A percentile compares a stretch with the other conserved stretches of the same genome.
These are phyloP conservation scores for Arachnomyces sp. DNA, from an alignment of 2,329 filamentous ascomycete species.

Conservation along the genomic window DNA sequence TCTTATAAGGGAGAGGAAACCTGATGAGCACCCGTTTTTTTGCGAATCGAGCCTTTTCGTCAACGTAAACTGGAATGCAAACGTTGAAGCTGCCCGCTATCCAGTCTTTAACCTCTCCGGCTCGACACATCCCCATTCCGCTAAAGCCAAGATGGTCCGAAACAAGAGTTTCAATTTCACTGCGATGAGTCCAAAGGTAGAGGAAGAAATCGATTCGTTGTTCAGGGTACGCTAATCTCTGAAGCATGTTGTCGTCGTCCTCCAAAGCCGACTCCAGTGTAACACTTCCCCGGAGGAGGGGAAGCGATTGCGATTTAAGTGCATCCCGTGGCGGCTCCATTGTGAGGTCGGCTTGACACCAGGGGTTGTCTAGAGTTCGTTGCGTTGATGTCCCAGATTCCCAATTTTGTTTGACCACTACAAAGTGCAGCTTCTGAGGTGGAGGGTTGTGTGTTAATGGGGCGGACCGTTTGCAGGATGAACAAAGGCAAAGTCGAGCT, in stretches of 20 bases:
- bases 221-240: conserved; percentile 13
- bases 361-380: no score
- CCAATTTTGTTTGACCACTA: no score
- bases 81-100: conserved; percentile 18
- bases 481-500: no score
- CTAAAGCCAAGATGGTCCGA: conserved; percentile 9
- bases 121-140: conserved; percentile 6
- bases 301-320: no score
- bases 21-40: conserved; percentile 18
- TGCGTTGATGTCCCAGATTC: no score
- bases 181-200: conserved; percentile 5
- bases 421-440: no score
- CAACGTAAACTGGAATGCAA: conserved; percentile 18
- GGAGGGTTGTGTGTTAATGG: no score
- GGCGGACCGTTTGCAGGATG: no score
- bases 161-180: conserved; percentile 10
- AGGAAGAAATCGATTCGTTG: conserved; percentile 12
- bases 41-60: no score
- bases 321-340: no score
- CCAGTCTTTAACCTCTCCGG: conserved; percentile 12
- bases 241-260: conserved; percentile 15
- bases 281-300: conserved; percentile 4
- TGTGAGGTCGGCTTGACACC: no score
- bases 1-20: conserved; percentile 21
- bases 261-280: conserved; percentile 8